Base-by-base conservation (phyloP, 225 moss, liverwort and hornwort genomes). In the Anthoceros angustus region DNA sequence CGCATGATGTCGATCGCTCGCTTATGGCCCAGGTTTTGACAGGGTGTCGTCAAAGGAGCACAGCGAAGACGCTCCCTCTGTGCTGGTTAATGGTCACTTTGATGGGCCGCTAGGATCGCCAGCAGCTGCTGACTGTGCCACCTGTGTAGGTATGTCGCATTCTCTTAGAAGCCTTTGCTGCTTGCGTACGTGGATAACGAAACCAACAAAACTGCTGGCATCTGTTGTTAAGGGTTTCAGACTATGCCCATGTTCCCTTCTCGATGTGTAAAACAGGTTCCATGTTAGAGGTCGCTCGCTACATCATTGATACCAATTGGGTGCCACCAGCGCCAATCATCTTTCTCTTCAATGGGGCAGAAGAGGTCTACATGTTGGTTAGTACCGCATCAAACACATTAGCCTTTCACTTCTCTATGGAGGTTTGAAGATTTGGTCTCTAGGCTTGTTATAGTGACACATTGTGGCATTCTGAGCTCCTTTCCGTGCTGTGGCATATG, bases 291-390 rank as follows among this genome's bases (percentile, higher is more conserved):
- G 88, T 91, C 39, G 68, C 86, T 71, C 82, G 95, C 49, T 87
- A 91, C 66, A 74, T 98, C 43, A 77, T 98, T 64, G 91, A 98
- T 62, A 77, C 83, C 64, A 78, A 84, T 43, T 98, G 95, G 95
- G 69, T 91, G 25, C 95, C 95, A 43, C 86, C 87, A 43, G 76
- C 88, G 71, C 95, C 95, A 42, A 72, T 98, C 45, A 82, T 98
- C 24, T 91, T 98, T 66, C 95, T 98, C 50, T 98, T 98, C 73
- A 98, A 98, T 55, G 91, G 95, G 32, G 95, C 88, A 25, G 95
- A 98, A 70, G 95, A 98, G 70, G 65, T 98, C 62, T 98, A 88
- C 63, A 70, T 85, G 26, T 62, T 88, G 67, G 95, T 87, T 66
- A 74, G 72, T 11, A 42, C 25, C 21, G 40, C 10, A 49, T 38